A percentile compares a stretch with the other conserved stretches of the same genome.
Evolutionary conservation across 2,329 filamentous ascomycete species (phyloP).

Genomic region (Trichoderma sp.): DNA sequence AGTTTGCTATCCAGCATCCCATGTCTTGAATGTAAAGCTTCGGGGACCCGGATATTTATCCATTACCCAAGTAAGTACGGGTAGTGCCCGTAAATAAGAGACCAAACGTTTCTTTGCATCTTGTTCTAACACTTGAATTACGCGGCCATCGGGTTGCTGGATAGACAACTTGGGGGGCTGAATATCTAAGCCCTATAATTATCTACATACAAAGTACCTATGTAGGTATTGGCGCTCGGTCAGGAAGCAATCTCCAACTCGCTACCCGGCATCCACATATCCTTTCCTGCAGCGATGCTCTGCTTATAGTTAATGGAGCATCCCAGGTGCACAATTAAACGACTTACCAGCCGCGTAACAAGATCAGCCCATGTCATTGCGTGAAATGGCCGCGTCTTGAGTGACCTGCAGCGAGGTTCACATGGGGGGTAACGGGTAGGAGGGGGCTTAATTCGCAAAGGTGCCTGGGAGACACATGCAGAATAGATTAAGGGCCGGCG

Average conservation of each 20-base stretch:
- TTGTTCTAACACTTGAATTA: neutral
- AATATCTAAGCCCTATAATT: no score
- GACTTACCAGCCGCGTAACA: neutral
- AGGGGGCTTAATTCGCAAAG: neutral
- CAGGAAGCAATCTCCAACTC: neutral
- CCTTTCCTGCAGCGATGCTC: neutral
- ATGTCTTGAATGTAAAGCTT: no score
- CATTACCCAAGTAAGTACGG: no score
- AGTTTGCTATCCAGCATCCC: no score
- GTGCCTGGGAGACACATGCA: neutral
- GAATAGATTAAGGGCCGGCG: neutral
- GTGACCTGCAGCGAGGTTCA: neutral
- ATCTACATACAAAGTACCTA: neutral
- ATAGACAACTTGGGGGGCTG: no score
- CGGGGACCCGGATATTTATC: no score
- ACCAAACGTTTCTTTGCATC: neutral
- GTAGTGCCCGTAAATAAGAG: no score
- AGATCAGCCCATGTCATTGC: neutral
- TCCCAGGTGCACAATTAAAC: neutral
- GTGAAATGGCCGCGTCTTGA: constrained; percentile 4
- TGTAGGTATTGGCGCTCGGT: neutral
- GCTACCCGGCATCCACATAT: neutral
- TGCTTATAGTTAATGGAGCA: neutral
- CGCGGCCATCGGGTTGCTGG: no score
- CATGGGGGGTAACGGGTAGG: neutral